Evolutionary conservation across 768 basidiomycete species (phyloP), one percentile per base, ranked within the genome.

Genomic region (Baorangia bicolor): DNA sequence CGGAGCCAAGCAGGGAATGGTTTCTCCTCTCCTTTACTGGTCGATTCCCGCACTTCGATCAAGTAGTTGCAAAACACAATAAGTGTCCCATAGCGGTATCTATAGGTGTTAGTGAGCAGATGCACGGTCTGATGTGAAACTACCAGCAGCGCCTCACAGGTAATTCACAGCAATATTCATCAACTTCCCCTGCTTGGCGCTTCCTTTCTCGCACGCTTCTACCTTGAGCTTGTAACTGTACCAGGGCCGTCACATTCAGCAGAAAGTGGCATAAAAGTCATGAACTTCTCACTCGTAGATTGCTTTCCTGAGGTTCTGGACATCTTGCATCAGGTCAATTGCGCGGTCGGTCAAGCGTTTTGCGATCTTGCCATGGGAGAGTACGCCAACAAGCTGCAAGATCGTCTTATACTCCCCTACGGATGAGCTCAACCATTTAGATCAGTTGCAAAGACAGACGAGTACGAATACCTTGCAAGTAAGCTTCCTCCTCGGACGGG

Each of bases 321-420:
- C 95, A 59, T 95, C 94, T 73, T 92, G 89, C 91, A 94, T 94
- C 62, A 87, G 73, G 72, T 98, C 95, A 61, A 97, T 86, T 2
- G 90, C 93, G 23, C 84, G 77, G 69, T 98, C 96, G 0, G 94
- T 87, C 57, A 98, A 70, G 39, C 86, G 83, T 73, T 99, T 99
- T 12, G 97, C 96, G 11, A 86, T 75, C 71, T 98, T 98, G 20
- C 97, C 96, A 63, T 95, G 82, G 9, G 91, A 90, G 30, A 98
- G 81, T 12, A 98, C 88, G 5, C 92, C 88, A 43, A 97, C 92
- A 53, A 99, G 87, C 59, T 95, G 94, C 39, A 99, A 75, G 59
- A 98, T 97, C 4, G 88, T 91, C 77, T 98, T 98, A 78, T 98
- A 99, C 65, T 98, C 95, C 37, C 95, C 95, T 95, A 58, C n/a